Conservation (phyloP, 768 basidiomycete species). For the Hortiboletus flavorubellus region DNA sequence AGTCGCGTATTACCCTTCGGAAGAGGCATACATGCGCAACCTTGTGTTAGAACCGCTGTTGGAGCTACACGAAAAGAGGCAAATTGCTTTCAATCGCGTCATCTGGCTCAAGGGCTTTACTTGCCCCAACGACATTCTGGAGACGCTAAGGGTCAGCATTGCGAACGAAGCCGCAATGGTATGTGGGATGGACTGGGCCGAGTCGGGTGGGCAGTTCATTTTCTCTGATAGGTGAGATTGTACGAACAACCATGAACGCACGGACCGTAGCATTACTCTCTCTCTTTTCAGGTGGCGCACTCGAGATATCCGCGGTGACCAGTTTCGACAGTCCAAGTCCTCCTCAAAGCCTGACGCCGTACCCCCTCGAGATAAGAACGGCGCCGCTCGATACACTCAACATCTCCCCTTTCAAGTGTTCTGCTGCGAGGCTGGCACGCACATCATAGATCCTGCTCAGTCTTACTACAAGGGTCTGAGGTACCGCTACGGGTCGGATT, state of each 20-base stretch:
- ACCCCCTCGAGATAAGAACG: slow-evolving; percentile 84
- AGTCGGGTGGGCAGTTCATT: slow-evolving; percentile 95
- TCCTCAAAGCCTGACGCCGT: slow-evolving; percentile 87
- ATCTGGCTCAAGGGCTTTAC: slow-evolving; percentile 99
- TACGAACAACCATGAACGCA: too few species aligned
- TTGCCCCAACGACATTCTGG: slow-evolving; percentile 96
- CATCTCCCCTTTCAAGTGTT: slow-evolving; percentile 98
- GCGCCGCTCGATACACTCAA: slow-evolving; percentile 78
- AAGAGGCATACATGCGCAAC: slow-evolving; percentile 94
- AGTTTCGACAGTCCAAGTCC: slow-evolving; percentile 95
- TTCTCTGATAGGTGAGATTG: slow-evolving; percentile 86
- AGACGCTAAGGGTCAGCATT: slow-evolving; percentile 88
- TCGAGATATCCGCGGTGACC: slow-evolving; percentile 95
- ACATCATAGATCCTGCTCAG: slow-evolving; percentile 93
- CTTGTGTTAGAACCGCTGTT: slow-evolving; percentile 86
- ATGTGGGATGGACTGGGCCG: slow-evolving; percentile 99
- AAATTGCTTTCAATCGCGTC: slow-evolving; percentile 84
- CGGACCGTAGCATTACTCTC: neutral
- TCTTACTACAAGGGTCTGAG: slow-evolving; percentile 89
- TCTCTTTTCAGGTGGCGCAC: slow-evolving; percentile 77
- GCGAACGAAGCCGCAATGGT: slow-evolving; percentile 96
- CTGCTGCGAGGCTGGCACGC: slow-evolving; percentile 98
- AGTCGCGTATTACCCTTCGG: slow-evolving; percentile 91
- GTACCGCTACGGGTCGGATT: slow-evolving; percentile 81
- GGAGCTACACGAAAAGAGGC: slow-evolving; percentile 73